These are phyloP conservation scores for Pyrenophora seminiperda DNA, from an alignment of 2,329 filamentous ascomycete species.

Conservation along the genomic window DNA sequence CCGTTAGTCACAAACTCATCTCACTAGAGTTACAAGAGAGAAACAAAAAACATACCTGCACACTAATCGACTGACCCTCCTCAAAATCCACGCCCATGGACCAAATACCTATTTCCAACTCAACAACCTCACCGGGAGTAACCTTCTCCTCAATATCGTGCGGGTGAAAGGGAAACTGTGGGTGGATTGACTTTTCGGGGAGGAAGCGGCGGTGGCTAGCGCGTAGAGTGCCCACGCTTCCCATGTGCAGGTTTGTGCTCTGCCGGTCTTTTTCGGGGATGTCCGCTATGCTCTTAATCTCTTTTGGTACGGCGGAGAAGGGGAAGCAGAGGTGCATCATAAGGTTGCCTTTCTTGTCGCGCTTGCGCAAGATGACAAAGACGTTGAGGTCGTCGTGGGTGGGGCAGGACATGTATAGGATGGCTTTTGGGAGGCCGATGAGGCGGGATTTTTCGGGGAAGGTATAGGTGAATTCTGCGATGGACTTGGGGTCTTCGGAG, in stretches of 20 bases:
- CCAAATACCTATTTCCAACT: conserved; percentile 57
- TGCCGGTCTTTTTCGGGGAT: conserved; percentile 56
- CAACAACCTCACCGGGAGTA: conserved; percentile 49
- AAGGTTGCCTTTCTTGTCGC: conserved; percentile 50
- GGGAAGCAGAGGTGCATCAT: conserved; percentile 47
- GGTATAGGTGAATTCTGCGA: conserved; percentile 23
- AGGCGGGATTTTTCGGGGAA: conserved; percentile 49
- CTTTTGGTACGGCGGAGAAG: conserved; percentile 37
- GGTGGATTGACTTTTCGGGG: conserved; percentile 24
- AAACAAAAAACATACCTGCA: conserved; percentile 19
- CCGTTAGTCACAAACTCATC: not conserved
- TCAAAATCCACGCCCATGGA: conserved; percentile 55
- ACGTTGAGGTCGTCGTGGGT: conserved; percentile 53
- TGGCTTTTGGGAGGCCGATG: conserved; percentile 55
- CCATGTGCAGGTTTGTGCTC: conserved; percentile 51
- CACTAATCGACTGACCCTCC: conserved; percentile 44
- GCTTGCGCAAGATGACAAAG: conserved; percentile 54
- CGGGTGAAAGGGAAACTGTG: conserved; percentile 45
- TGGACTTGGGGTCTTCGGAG: conserved; percentile 21
- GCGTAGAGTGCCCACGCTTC: conserved; percentile 52
- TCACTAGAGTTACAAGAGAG: too few relatives aligned
- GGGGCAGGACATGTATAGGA: conserved; percentile 54
- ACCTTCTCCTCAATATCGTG: conserved; percentile 52
- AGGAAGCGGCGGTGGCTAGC: conserved; percentile 52
- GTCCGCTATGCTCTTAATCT: conserved; percentile 57